Percentiles rank a stretch among this genome's conserved stretches.
phyloP scores from a whole-genome alignment of 345 rosid genomes.

The Rhodamnia argentea region DNA sequence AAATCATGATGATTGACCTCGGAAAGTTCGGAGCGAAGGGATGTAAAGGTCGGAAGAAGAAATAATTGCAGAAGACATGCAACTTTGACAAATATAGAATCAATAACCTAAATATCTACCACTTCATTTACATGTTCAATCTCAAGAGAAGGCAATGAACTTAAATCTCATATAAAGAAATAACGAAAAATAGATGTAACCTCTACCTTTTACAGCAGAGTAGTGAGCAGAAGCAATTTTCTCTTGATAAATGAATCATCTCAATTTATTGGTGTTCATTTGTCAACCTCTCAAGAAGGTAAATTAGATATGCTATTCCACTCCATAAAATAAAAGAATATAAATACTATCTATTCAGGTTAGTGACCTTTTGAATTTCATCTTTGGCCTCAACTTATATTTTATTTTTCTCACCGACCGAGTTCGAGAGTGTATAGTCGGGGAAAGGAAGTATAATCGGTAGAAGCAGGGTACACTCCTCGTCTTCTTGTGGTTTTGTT shows the following conservation, averaged over 20 bases:
- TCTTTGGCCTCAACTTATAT: too few species aligned
- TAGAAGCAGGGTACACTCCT: too few species aligned
- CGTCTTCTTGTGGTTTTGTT: too few species aligned
- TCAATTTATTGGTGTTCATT: too few species aligned
- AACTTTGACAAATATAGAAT: not conserved
- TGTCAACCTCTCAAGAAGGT: too few species aligned
- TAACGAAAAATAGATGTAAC: not conserved
- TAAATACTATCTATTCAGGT: too few species aligned
- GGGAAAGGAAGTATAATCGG: too few species aligned
- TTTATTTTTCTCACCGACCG: too few species aligned
- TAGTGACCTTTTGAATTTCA: too few species aligned
- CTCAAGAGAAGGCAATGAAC: not conserved
- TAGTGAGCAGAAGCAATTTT: slow-evolving; percentile 63
- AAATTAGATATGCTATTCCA: too few species aligned
- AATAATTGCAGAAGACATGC: not conserved
- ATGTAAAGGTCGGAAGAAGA: not conserved
- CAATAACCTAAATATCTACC: not conserved
- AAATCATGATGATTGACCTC: not conserved
- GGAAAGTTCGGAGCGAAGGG: not conserved
- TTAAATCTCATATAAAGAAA: not conserved
- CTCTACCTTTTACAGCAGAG: slow-evolving; percentile 82
- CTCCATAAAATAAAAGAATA: too few species aligned
- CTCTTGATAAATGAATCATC: slow-evolving; percentile 26
- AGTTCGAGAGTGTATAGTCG: too few species aligned
- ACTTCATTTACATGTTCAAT: not conserved